Percentiles rank a stretch among this genome's conserved stretches.
These are phyloP conservation scores for Stellera chamaejasme DNA, from an alignment of 345 rosid species.

Conservation along the genomic window DNA sequence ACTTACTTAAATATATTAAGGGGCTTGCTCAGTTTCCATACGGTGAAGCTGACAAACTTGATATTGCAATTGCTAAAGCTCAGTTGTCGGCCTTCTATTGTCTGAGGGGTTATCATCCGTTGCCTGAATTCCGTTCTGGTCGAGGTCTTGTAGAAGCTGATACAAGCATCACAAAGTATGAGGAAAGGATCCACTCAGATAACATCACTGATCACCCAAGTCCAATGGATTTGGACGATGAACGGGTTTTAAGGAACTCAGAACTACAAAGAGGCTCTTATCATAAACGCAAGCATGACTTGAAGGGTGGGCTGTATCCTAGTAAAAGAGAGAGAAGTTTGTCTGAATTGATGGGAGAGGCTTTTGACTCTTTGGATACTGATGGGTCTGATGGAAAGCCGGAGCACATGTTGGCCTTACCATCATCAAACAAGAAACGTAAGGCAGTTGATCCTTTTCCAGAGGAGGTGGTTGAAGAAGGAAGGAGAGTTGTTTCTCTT, in stretches of 20 bases:
- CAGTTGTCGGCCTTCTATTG: conserved; percentile 49
- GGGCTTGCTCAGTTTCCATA: conserved; percentile 42
- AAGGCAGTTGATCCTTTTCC: conserved; percentile 38
- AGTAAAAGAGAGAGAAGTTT: conserved; percentile 46
- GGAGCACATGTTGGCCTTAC: conserved; percentile 22
- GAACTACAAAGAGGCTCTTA: conserved; percentile 25
- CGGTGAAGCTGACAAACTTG: conserved; percentile 41
- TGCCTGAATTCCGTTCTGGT: conserved; percentile 40
- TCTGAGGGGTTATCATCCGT: conserved; percentile 33
- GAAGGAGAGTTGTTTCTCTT: conserved; percentile 52
- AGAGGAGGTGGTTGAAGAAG: conserved; percentile 42
- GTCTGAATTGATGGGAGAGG: conserved; percentile 39
- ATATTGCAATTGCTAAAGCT: conserved; percentile 47
- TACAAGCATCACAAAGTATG: conserved; percentile 17
- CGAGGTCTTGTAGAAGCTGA: conserved; percentile 27
- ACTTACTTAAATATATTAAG: conserved; percentile 38
- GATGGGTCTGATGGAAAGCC: conserved; percentile 40
- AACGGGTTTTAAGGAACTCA: conserved; percentile 15
- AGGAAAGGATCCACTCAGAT: conserved; percentile 13
- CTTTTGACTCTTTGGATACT: conserved; percentile 38
- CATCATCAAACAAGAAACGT: conserved; percentile 44
- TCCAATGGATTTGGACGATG: conserved; percentile 16
- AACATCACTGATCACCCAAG: conserved; percentile 9
- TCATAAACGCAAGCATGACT: conserved; percentile 58
- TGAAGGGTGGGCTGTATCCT: conserved; percentile 38